Conservation (phyloP, 176 grass and related monocot species). For the Pontederia crassipes region DNA sequence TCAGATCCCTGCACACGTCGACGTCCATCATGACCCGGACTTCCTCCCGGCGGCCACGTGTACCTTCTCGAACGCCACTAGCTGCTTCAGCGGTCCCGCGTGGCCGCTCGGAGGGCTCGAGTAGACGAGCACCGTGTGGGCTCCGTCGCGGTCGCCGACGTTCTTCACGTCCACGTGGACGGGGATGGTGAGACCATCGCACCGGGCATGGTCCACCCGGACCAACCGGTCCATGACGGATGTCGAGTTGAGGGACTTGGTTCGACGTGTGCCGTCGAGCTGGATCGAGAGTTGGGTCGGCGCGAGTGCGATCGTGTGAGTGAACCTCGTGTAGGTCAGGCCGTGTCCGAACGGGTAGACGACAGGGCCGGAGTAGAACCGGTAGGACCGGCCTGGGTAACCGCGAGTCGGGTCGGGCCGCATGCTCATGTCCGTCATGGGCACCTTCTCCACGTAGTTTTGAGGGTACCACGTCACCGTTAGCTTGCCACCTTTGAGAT, state of each 20-base stretch:
- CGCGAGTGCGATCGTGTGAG: slow-evolving; percentile 35
- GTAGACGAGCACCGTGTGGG: slow-evolving; percentile 61
- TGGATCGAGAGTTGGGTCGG: slow-evolving; percentile 40
- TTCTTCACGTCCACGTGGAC: slow-evolving; percentile 59
- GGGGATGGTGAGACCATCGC: slow-evolving; percentile 38
- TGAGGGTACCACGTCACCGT: slow-evolving; percentile 89
- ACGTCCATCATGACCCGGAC: slow-evolving; percentile 47
- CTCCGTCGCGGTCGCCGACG: slow-evolving; percentile 42
- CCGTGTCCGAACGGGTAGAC: slow-evolving; percentile 70
- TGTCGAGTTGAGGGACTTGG: slow-evolving; percentile 19
- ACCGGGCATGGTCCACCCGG: slow-evolving; percentile 42
- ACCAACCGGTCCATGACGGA: slow-evolving; percentile 9
- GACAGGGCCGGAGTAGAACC: slow-evolving; percentile 74
- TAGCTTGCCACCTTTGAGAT: slow-evolving; percentile 57
- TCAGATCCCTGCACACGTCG: slow-evolving; percentile 47
- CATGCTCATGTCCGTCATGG: slow-evolving; percentile 88
- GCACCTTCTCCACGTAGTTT: slow-evolving; percentile 45
- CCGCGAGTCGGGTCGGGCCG: slow-evolving; percentile 32
- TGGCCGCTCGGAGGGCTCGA: slow-evolving; percentile 21
- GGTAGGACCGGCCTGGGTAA: slow-evolving; percentile 63
- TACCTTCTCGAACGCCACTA: slow-evolving; percentile 84
- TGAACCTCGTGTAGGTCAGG: slow-evolving; percentile 64
- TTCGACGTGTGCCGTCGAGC: slow-evolving; percentile 24
- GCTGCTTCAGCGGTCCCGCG: slow-evolving; percentile 29
- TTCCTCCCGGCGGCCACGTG: slow-evolving; percentile 31